A percentile compares a stretch with the other conserved stretches of the same genome.
These are phyloP conservation scores for Trichoderma asperelloides DNA, from an alignment of 495 filamentous ascomycete genomes.

Conservation along the genomic window DNA sequence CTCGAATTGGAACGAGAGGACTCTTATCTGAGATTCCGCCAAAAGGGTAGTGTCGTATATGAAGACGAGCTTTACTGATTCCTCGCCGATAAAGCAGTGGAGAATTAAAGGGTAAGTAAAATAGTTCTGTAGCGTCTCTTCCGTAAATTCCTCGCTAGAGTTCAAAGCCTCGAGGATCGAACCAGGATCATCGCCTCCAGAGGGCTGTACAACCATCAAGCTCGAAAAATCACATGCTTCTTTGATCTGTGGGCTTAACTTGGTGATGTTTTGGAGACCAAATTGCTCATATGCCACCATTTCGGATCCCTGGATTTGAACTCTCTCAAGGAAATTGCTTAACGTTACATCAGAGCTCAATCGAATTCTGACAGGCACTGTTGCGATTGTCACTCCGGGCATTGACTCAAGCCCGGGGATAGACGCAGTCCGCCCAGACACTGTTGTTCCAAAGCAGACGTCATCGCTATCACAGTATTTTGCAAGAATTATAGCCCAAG, in stretches of 20 bases:
- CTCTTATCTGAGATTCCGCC: too few species aligned
- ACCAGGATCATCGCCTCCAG: not conserved
- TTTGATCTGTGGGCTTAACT: not conserved
- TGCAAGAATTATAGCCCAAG: conserved; percentile 35
- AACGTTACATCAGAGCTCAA: conserved; percentile 13
- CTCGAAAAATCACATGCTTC: not conserved
- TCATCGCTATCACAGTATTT: conserved; percentile 29
- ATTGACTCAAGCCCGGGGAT: conserved; percentile 40
- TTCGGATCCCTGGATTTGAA: conserved; percentile 27
- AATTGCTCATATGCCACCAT: conserved; percentile 38
- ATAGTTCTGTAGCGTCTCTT: not conserved
- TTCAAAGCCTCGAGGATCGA: not conserved
- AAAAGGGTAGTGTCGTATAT: not conserved
- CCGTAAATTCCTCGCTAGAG: not conserved
- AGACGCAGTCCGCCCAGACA: conserved; percentile 38
- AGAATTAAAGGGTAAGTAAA: not conserved
- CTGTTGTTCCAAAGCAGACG: conserved; percentile 38
- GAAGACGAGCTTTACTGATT: not conserved
- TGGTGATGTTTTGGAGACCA: conserved; percentile 33
- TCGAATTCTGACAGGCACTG: conserved; percentile 41
- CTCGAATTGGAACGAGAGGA: too few species aligned
- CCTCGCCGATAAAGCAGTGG: not conserved
- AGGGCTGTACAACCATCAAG: conserved; percentile 6
- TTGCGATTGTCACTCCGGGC: conserved; percentile 46
- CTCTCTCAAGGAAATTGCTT: conserved; percentile 10